Percentiles rank a stretch among this genome's conserved stretches.
Evolutionary conservation across 2,329 filamentous ascomycete genomes (phyloP).

Genomic region (Pestalotiopsis sp.): DNA sequence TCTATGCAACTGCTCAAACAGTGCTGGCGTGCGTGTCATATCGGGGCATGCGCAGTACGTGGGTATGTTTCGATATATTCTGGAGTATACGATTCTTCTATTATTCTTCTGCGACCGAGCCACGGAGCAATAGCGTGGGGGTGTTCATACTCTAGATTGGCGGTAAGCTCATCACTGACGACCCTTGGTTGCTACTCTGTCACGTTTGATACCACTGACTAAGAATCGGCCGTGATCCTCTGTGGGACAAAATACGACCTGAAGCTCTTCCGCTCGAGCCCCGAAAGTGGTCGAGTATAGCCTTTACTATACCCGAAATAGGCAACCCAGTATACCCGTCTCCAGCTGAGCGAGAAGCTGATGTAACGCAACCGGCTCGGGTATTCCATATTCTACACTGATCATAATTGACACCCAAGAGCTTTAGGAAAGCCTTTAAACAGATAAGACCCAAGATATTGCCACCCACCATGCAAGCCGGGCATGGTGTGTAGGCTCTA

Average conservation of each 20-base stretch:
- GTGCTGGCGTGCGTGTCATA: not conserved
- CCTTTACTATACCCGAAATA: not conserved
- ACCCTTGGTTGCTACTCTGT: not conserved
- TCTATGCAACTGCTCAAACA: not conserved
- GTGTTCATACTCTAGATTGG: not conserved
- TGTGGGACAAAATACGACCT: not conserved
- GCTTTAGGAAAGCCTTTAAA: not conserved
- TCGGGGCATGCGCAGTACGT: not conserved
- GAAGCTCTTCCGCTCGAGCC: not conserved
- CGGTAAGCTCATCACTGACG: not conserved
- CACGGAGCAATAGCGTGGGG: not conserved
- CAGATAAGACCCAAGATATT: not conserved
- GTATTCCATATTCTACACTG: not conserved
- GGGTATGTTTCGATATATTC: not conserved
- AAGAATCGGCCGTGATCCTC: not conserved
- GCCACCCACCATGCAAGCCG: not conserved
- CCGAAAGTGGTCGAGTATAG: conserved; percentile 1
- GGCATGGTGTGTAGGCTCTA: too few relatives aligned
- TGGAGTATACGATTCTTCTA: not conserved
- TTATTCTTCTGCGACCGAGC: not conserved
- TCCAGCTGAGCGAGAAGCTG: not conserved
- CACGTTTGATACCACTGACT: not conserved
- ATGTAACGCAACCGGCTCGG: not conserved
- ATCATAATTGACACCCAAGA: not conserved
- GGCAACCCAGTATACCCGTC: not conserved